Evolutionary conservation across 768 basidiomycete species (phyloP).

Genomic region (Clitopilus passeckerianus): DNA sequence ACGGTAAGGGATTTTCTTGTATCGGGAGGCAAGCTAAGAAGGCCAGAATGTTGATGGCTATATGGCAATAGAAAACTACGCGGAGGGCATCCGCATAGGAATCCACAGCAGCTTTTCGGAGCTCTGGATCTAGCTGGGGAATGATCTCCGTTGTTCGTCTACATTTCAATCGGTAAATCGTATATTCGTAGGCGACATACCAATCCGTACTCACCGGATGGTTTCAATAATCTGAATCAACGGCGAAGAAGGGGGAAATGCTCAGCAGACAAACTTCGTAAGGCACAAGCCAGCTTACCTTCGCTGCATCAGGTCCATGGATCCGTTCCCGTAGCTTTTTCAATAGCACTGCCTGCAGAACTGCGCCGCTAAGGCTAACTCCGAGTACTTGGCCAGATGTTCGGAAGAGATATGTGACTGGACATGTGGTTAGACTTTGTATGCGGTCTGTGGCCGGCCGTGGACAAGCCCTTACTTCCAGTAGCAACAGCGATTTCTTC

Average conservation of each 20-base stretch:
- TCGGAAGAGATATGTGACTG: slow-evolving; percentile 91
- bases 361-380: slow-evolving; percentile 80
- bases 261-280: slow-evolving; percentile 9
- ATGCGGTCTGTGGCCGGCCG: background rate
- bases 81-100: slow-evolving; percentile 79
- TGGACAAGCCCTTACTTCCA: slow-evolving; percentile 61
- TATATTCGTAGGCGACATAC: background rate
- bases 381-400: slow-evolving; percentile 95
- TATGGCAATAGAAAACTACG: slow-evolving; percentile 80
- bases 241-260: slow-evolving; percentile 2
- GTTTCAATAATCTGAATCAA: slow-evolving; percentile 58
- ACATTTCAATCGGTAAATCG: background rate
- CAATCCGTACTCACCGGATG: slow-evolving; percentile 44
- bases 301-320: slow-evolving; percentile 63
- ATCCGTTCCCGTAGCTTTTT: slow-evolving; percentile 70
- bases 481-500: slow-evolving; percentile 87
- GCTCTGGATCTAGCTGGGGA: slow-evolving; percentile 49
- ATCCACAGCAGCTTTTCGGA: slow-evolving; percentile 59
- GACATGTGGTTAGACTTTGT: background rate
- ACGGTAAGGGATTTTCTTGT: slow-evolving; percentile 68
- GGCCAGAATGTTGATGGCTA: slow-evolving; percentile 58
- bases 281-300: slow-evolving; percentile 42
- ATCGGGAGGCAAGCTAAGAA: slow-evolving; percentile 72
- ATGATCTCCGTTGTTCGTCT: slow-evolving; percentile 75
- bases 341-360: slow-evolving; percentile 78